Conservation (phyloP, 1,139 yeast species). For the Hansenula sp. region DNA sequence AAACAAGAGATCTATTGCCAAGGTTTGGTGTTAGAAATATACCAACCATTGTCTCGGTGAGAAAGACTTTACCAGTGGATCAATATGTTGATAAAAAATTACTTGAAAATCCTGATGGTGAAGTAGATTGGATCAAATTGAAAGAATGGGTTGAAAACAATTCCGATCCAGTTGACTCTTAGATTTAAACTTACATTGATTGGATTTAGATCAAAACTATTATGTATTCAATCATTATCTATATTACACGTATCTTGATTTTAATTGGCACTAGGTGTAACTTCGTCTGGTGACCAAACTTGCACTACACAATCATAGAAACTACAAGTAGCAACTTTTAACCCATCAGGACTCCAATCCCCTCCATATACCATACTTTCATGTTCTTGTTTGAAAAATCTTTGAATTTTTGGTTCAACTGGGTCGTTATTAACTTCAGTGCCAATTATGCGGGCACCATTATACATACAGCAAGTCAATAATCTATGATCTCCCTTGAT, state of each 20-base stretch:
- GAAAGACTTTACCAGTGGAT: constrained; percentile 62
- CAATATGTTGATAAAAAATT: constrained; percentile 39
- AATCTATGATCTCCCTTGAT: constrained; percentile 36
- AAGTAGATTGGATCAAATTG: constrained; percentile 49
- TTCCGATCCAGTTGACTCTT: constrained; percentile 26
- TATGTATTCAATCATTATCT: too few relatives aligned
- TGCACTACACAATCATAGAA: constrained; percentile 86
- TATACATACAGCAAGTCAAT: constrained; percentile 90
- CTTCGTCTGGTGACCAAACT: constrained; percentile 47
- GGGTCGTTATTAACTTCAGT: constrained; percentile 32
- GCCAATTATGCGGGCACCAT: constrained; percentile 71
- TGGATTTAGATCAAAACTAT: too few relatives aligned
- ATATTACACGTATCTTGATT: not conserved
- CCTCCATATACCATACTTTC: constrained; percentile 96
- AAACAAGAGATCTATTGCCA: constrained; percentile 52
- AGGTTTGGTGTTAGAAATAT: constrained; percentile 53
- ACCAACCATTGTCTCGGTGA: constrained; percentile 65
- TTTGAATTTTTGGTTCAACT: constrained; percentile 35
- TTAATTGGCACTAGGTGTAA: not conserved
- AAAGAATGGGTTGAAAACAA: constrained; percentile 52
- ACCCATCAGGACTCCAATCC: constrained; percentile 63
- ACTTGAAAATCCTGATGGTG: constrained; percentile 30
- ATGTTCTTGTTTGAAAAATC: constrained; percentile 66
- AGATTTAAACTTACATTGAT: too few relatives aligned
- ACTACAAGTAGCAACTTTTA: constrained; percentile 70